Base-by-base conservation (phyloP, 1,284 basidiomycete genomes). In the Ustilago bromivora region DNA sequence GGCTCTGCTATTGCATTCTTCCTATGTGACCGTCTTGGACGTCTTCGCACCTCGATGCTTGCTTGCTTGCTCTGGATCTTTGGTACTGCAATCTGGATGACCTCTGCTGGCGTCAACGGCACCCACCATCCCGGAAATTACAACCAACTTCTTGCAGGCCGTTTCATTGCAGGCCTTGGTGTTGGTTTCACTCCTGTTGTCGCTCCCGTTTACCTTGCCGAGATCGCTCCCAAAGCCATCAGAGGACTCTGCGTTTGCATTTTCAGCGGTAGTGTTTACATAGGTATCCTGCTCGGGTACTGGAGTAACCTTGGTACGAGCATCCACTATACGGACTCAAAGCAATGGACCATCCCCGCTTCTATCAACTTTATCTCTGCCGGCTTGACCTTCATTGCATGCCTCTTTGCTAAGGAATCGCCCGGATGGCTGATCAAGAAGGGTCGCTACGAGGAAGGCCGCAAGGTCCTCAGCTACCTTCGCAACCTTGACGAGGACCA, bases 1-100 rank as follows among this genome's bases (percentile, higher is more conserved):
- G 79, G 79, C 35, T 79, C 79, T 10, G 61, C 78, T 13, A 70
- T 81, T n/a, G 76, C 77, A n/a, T 81, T 80, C 52, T 68, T 77
- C 70, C 66, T 80, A 47, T 73, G 71, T 38, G 79, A 80, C 58
- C 66, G 65, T 23, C 54, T 79, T 12, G 79, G 79, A 9, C 76
- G 79, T 59, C 56, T 69, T 2, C 66, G 77, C n/a, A 77, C 69
- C 5, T 61, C 73, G 17, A 78, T 79, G 71, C 54, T 79, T 36
- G 70, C 72, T 31, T 79, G 77, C 64, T 43, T 81, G 8, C 61
- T 79, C 38, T 81, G 79, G 79, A 74, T 79, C 55, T 52, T 81
- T 4, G 79, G 79, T 32, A 77, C 79, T 10, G 67, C 71, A 32
- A 77, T 80, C 52, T 81, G 79, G 79, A 71, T 81, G 64, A 74